Evolutionary conservation across 2,329 filamentous ascomycete genomes (phyloP).

Genomic region (Sclerotinia subarctica): DNA sequence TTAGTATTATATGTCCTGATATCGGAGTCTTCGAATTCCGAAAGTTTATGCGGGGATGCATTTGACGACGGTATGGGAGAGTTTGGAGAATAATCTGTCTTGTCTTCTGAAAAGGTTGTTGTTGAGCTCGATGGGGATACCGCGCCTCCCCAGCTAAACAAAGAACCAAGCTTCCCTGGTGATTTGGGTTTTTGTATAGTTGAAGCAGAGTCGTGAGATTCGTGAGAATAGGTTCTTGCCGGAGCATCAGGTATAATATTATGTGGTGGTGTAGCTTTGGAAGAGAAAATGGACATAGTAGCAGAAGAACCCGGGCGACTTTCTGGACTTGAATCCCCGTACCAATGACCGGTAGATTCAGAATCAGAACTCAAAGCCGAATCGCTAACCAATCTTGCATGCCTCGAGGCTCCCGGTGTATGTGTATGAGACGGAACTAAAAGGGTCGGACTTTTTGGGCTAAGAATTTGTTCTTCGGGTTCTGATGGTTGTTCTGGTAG

Average conservation of each 20-base stretch:
- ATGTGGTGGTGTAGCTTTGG: slow-evolving; percentile 37
- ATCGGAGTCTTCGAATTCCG: slow-evolving; percentile 30
- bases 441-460: slow-evolving; percentile 31
- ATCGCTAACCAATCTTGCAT: slow-evolving; percentile 37
- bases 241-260: slow-evolving; percentile 29
- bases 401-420: slow-evolving; percentile 27
- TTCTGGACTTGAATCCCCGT: slow-evolving; percentile 33
- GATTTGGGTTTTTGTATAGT: slow-evolving; percentile 45
- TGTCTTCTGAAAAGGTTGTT: slow-evolving; percentile 57
- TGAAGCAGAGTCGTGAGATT: slow-evolving; percentile 33
- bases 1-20: slow-evolving; percentile 25
- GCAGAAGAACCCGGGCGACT: slow-evolving; percentile 33
- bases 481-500: slow-evolving; percentile 23
- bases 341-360: slow-evolving; percentile 35
- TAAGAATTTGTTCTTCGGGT: slow-evolving; percentile 23
- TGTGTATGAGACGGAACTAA: slow-evolving; percentile 28
- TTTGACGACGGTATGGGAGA: slow-evolving; percentile 58
- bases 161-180: slow-evolving; percentile 58
- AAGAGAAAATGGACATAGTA: slow-evolving; percentile 40
- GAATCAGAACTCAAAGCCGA: slow-evolving; percentile 33
- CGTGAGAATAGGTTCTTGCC: slow-evolving; percentile 32
- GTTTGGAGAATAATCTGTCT: slow-evolving; percentile 51
- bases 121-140: slow-evolving; percentile 55
- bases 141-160: slow-evolving; percentile 63
- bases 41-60: slow-evolving; percentile 41